Evolutionary conservation across 495 filamentous ascomycete genomes (phyloP).

Genomic region (Penicillium odoratum): DNA sequence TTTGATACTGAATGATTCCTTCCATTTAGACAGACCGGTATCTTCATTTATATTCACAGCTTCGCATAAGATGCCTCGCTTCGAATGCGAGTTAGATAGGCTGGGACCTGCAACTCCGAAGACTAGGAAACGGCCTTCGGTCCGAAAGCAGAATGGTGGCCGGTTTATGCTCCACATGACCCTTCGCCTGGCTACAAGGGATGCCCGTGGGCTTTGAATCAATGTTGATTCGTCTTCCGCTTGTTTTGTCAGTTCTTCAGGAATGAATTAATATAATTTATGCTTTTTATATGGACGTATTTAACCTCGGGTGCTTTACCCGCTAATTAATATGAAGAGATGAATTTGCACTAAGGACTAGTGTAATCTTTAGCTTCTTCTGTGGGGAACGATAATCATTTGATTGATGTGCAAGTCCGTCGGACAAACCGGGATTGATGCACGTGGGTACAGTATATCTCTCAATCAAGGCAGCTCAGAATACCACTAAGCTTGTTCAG

Average conservation of each 20-base stretch:
- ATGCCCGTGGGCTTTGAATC: conserved; percentile 15
- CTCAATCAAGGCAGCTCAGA: conserved; percentile 39
- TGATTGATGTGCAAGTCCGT: neutral
- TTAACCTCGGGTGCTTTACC: neutral
- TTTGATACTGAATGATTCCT: neutral
- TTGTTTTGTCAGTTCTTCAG: neutral
- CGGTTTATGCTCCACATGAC: conserved; percentile 10
- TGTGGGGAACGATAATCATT: neutral
- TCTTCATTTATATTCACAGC: neutral
- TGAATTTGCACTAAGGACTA: neutral
- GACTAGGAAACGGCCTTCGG: conserved; percentile 13
- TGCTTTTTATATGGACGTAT: neutral
- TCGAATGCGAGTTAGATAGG: neutral
- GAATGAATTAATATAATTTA: neutral
- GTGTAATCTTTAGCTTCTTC: neutral
- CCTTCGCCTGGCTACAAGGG: neutral
- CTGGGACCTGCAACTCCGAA: conserved; percentile 10
- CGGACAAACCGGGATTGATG: neutral
- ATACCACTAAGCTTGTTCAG: conserved; percentile 54
- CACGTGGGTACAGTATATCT: neutral
- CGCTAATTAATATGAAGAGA: neutral
- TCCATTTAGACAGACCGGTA: neutral
- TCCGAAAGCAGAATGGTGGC: conserved; percentile 19
- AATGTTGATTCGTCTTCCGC: conserved; percentile 10
- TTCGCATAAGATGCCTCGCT: neutral